Evolutionary conservation across 306 rosid species (phyloP).

Genomic region (Dalbergia cultrata): DNA sequence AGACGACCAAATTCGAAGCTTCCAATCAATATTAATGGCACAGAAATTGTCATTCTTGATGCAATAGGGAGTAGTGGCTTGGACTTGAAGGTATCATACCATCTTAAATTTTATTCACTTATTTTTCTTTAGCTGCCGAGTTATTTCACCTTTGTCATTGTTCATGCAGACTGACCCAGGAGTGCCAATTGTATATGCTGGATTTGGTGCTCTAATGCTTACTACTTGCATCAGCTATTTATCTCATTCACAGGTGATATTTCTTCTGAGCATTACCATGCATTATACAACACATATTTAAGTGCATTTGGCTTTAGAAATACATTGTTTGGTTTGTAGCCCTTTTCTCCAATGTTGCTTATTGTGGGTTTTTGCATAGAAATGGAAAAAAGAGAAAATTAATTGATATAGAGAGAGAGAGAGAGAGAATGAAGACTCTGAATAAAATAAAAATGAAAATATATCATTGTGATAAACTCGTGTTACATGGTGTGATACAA

Average conservation of each 20-base stretch:
- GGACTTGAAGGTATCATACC: conserved; percentile 77
- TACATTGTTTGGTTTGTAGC: conserved; percentile 13
- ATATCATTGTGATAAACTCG: too few species aligned
- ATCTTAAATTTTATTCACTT: conserved; percentile 19
- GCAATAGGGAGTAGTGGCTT: conserved; percentile 97
- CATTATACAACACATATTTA: conserved; percentile 15
- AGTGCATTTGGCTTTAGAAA: not conserved
- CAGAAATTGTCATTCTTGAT: conserved; percentile 75
- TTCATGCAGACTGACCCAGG: conserved; percentile 88
- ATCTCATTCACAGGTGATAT: conserved; percentile 88
- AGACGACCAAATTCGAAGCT: conserved; percentile 88
- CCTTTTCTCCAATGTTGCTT: conserved; percentile 14
- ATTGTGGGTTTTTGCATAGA: too few species aligned
- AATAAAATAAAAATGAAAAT: too few species aligned
- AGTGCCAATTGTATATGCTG: conserved; percentile 94
- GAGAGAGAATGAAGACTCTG: too few species aligned
- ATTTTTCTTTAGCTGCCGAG: conserved; percentile 28
- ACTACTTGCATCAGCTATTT: conserved; percentile 94
- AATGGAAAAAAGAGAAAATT: too few species aligned
- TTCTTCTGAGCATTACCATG: conserved; percentile 23
- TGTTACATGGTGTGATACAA: too few species aligned
- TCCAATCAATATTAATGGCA: conserved; percentile 85
- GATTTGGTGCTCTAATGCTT: conserved; percentile 98
- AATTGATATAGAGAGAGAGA: too few species aligned
- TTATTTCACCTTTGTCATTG: conserved; percentile 34